These are phyloP conservation scores for Penicillium dipodomyicola DNA, from an alignment of 495 filamentous ascomycete genomes.

Conservation along the genomic window DNA sequence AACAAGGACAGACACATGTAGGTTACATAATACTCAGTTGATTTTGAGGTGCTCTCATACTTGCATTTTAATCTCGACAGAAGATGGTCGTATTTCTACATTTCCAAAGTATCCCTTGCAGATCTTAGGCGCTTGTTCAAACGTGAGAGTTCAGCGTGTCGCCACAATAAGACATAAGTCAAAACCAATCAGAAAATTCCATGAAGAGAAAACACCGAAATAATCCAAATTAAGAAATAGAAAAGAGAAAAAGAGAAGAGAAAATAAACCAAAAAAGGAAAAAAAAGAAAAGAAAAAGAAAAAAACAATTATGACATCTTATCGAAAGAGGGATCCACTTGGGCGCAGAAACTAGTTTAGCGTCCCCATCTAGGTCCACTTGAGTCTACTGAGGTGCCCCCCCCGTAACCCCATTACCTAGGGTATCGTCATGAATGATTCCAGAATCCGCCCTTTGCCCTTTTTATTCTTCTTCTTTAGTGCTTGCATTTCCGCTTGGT, in stretches of 20 bases:
- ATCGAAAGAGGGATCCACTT: constrained; percentile 10
- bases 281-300: not conserved
- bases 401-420: constrained; percentile 7
- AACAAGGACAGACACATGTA: not conserved
- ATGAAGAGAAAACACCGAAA: not conserved
- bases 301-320: constrained; percentile 11
- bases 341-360: constrained; percentile 9
- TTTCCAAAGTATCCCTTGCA: constrained; percentile 5
- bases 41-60: too few relatives aligned
- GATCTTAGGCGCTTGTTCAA: constrained; percentile 11
- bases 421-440: constrained; percentile 12
- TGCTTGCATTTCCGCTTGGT: not conserved
- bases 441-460: constrained; percentile 6
- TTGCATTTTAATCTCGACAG: not conserved
- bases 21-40: not conserved
- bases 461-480: constrained; percentile 7
- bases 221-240: not conserved
- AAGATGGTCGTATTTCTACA: not conserved
- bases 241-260: not conserved
- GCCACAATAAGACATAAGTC: not conserved
- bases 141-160: constrained; percentile 7
- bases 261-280: not conserved
- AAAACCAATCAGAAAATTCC: not conserved
- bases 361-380: not conserved
- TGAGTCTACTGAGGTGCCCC: not conserved